A percentile compares a stretch with the other conserved stretches of the same genome.
phyloP scores from a whole-genome alignment of 2,329 filamentous ascomycete species.

The Colletotrichum destructivum region DNA sequence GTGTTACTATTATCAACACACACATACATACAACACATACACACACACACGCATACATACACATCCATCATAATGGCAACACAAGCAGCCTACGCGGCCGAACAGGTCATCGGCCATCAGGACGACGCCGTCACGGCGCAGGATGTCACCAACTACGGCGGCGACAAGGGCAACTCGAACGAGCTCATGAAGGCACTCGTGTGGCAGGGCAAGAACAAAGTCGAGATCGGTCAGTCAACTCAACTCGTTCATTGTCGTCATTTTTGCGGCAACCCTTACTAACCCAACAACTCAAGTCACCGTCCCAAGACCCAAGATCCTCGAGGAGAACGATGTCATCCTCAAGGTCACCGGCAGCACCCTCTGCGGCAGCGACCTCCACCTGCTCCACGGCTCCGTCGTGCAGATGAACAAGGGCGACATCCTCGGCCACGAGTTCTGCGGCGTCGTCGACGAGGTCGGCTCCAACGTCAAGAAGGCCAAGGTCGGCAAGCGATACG shows the following conservation, averaged over 20 bases:
- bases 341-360: conserved; percentile 80
- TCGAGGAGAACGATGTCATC: conserved; percentile 84
- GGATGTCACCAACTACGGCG: conserved; percentile 75
- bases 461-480: conserved; percentile 69
- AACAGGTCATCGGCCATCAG: conserved; percentile 78
- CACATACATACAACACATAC: too few relatives aligned
- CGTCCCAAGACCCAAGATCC: conserved; percentile 77
- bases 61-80: conserved; percentile 63
- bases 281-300: conserved; percentile 61
- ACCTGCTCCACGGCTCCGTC: conserved; percentile 70
- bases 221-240: conserved; percentile 70
- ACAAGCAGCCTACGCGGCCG: conserved; percentile 77
- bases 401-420: conserved; percentile 75
- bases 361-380: conserved; percentile 72
- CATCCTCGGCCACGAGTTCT: conserved; percentile 77
- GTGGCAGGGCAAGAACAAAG: conserved; percentile 87
- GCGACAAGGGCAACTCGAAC: conserved; percentile 59
- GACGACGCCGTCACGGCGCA: conserved; percentile 76
- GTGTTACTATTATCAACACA: too few relatives aligned
- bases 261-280: not conserved
- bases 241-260: too few relatives aligned
- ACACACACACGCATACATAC: not conserved
- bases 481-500: conserved; percentile 77
- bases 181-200: conserved; percentile 84
- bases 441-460: conserved; percentile 68